Conservation (phyloP, 257 asterid species). For the Dorcoceras hygrometricum region DNA sequence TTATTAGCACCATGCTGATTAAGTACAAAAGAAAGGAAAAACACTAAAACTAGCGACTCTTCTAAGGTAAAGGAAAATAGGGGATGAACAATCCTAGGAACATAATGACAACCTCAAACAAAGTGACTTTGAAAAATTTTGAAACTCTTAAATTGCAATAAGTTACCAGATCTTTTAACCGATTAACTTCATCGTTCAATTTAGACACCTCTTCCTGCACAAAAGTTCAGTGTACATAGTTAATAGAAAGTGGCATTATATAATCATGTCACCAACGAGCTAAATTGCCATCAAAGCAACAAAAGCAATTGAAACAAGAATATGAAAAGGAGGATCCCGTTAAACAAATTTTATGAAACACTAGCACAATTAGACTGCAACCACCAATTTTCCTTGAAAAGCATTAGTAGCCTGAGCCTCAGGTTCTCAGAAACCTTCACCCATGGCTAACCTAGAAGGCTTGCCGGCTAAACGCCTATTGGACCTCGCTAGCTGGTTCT, state of each 20-base stretch:
- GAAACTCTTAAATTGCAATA: slow-evolving; percentile 16
- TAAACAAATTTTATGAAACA: slow-evolving; percentile 2
- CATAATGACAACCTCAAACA: slow-evolving; percentile 12
- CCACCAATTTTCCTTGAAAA: background rate
- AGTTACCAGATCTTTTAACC: slow-evolving; percentile 56
- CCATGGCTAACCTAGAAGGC: too few species aligned
- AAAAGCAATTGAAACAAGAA: slow-evolving; percentile 15
- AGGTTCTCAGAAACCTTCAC: too few species aligned
- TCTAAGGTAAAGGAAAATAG: slow-evolving; percentile 7
- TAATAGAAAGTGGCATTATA: background rate
- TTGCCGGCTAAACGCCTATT: too few species aligned
- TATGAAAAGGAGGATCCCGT: slow-evolving; percentile 10
- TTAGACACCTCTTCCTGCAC: slow-evolving; percentile 78
- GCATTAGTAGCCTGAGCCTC: too few species aligned
- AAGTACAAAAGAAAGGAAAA: slow-evolving; percentile 1
- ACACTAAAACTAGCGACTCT: slow-evolving; percentile 3
- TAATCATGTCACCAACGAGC: slow-evolving; percentile 15
- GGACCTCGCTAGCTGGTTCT: too few species aligned
- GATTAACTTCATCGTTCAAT: slow-evolving; percentile 58
- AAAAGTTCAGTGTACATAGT: slow-evolving; percentile 19
- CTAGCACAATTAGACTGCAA: background rate
- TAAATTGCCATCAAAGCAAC: slow-evolving; percentile 7
- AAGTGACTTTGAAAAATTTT: slow-evolving; percentile 2
- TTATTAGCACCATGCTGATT: slow-evolving; percentile 11
- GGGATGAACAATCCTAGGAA: background rate